These are phyloP conservation scores for Xanthoceras sorbifolium DNA, from an alignment of 345 rosid genomes.

Conservation along the genomic window DNA sequence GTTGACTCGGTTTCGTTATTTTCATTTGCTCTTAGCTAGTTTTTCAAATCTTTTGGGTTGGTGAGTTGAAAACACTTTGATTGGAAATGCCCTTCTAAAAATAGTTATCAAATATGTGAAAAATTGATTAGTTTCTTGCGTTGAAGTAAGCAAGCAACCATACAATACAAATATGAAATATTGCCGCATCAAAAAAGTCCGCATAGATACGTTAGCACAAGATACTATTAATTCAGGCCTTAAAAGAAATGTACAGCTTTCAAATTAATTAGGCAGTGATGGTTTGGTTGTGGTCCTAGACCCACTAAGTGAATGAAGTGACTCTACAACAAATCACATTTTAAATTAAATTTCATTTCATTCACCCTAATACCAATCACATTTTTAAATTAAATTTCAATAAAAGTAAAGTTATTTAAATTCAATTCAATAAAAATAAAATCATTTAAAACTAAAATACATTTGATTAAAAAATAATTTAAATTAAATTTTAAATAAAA, in stretches of 20 bases:
- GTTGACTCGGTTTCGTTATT: background rate
- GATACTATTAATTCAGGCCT: background rate
- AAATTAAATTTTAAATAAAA: too few relatives aligned
- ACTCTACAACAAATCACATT: too few relatives aligned
- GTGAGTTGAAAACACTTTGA: background rate
- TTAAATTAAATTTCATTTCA: too few relatives aligned
- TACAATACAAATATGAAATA: too few relatives aligned
- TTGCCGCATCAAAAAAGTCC: background rate
- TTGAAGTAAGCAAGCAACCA: background rate
- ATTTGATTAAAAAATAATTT: too few relatives aligned
- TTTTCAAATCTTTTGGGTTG: background rate
- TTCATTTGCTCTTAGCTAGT: background rate
- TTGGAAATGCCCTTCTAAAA: background rate
- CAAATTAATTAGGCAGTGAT: too few relatives aligned
- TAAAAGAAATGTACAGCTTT: too few relatives aligned
- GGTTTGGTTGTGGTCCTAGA: background rate
- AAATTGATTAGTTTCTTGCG: background rate
- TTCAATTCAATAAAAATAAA: too few relatives aligned
- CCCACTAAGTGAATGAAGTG: background rate
- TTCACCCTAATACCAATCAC: too few relatives aligned
- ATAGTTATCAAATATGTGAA: background rate
- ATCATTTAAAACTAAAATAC: too few relatives aligned
- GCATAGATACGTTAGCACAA: background rate
- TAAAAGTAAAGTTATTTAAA: too few relatives aligned
- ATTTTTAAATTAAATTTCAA: too few relatives aligned